Percentiles rank a stretch among this genome's conserved stretches.
These are phyloP conservation scores for Westerdykella aurantiaca DNA, from an alignment of 2,329 filamentous ascomycete genomes.

Conservation along the genomic window DNA sequence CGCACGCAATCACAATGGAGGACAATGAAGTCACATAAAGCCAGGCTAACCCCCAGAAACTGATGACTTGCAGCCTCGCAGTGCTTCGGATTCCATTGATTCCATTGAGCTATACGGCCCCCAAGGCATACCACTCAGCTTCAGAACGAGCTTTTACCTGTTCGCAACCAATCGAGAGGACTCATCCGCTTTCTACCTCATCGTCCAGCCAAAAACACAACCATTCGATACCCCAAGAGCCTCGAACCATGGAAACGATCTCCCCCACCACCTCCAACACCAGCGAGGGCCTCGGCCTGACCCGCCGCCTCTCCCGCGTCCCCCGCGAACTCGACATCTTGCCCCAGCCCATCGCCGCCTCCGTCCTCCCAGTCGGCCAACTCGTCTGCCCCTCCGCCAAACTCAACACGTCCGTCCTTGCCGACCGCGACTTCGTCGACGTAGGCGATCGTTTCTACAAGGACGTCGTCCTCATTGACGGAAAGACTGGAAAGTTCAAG, in stretches of 20 bases:
- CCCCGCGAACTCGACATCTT: slow-evolving; percentile 30
- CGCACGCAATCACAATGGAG: slow-evolving; percentile 6
- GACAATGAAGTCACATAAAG: slow-evolving; percentile 34
- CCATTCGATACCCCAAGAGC: slow-evolving; percentile 2
- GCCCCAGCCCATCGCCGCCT: slow-evolving; percentile 24
- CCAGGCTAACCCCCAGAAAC: slow-evolving; percentile 27
- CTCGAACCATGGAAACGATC: slow-evolving; percentile 2
- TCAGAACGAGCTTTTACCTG: neutral
- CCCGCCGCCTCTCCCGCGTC: slow-evolving; percentile 24
- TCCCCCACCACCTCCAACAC: slow-evolving; percentile 1
- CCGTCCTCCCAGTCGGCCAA: slow-evolving; percentile 26
- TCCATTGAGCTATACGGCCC: neutral
- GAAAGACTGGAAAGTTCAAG: slow-evolving; percentile 18
- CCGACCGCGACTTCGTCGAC: slow-evolving; percentile 34
- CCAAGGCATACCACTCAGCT: neutral
- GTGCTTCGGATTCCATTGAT: neutral
- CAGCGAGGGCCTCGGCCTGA: slow-evolving; percentile 6
- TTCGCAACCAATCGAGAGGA: neutral
- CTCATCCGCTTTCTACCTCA: neutral
- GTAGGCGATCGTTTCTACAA: slow-evolving; percentile 34
- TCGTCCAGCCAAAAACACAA: neutral
- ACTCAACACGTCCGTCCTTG: slow-evolving; percentile 20
- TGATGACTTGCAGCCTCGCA: slow-evolving; percentile 8
- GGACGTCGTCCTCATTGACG: slow-evolving; percentile 29
- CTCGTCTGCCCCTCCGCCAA: slow-evolving; percentile 28